Evolutionary conservation across 208 protist species (phyloP), one percentile per base, ranked within the genome.

Genomic region (Porcisia deanei): DNA sequence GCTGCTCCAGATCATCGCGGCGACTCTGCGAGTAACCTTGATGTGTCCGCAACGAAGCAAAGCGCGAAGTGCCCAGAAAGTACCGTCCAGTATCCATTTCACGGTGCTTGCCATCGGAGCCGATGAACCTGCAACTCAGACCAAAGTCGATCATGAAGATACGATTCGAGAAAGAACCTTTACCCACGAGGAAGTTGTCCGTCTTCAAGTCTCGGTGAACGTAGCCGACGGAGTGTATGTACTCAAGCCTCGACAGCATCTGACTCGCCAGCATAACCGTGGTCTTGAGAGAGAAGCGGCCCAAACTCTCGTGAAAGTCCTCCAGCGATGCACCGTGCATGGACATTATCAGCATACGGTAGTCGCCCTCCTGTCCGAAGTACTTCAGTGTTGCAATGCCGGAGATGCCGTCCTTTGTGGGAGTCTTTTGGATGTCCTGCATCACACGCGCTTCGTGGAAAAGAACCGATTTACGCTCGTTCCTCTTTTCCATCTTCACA

Each of bases 101-200:
- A 45, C 83, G 78, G 78, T 93, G 86, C 57, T 60, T 79, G 77
- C 82, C 82, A 88, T 98, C 83, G 10, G 82, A 79, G 39, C 58
- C 72, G 34, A 85, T 65, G 71, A 90, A 96, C 57, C 85, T 87
- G 69, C 82, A 98, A 93, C 77, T 92, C 1, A 99, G 91, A 49
- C 98, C 98, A 85, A 98, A 98, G 77, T 99, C 98, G 76, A 99
- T 98, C 73, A 99, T 68, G 79, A 94, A 97, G n/a, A 97, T 80
- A 66, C 86, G 90, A 73, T 85, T 89, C 2, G 84, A 87, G 69
- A 98, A 92, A 22, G 88, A 91, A 20, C 88, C 94, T n/a, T 89
- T 77, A 10, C 99, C 99, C 65, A 99, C 96, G 14, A 99, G 86
- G 74, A 99, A 99, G 89, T 99, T 99, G 83, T 99, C 99, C 18